Evolutionary conservation across 1,284 basidiomycete genomes (phyloP), one percentile per base, ranked within the genome.

Genomic region (Ganoderma sp.): DNA sequence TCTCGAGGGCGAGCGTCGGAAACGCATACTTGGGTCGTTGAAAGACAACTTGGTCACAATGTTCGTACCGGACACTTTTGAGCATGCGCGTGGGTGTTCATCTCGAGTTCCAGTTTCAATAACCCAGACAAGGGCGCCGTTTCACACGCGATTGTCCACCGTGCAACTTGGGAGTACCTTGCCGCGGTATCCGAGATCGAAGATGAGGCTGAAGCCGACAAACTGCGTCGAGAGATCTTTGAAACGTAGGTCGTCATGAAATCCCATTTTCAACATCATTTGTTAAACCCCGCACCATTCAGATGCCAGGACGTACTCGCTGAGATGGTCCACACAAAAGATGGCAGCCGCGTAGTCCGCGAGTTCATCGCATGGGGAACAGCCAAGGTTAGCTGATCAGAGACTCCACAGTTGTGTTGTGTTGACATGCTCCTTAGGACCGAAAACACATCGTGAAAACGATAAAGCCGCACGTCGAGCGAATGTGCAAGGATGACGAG

Each of bases 251-350:
- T 25, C 17, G 4, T 25, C 9, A 14, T 52, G 4, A 15, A 4
- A 43, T n/a, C 34, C 28, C 22, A 42, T 64, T 52, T 34, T 12
- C 34, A 10, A 4, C 12, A n/a, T 14, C 22, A 17, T 6, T 12
- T 17, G 37, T 43, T 59, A 25, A 10, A 25, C 6, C 34, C 66
- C 15, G 58, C 50, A 19, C 19, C 19, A 15, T 48, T 28, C 69
- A 93, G 91, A 62, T 92, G 91, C 75, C 89, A 94, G 74, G 95
- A 97, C 66, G 84, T 90, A 22, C 81, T 96, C 9, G 91, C 94
- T 1, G 95, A 97, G 75, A 94, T 96, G 84, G 94, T 96, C 0
- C 95, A 97, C 76, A 97, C 95, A 34, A 94, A 90, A 76, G 93
- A 97, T 76, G 95, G 95, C 15, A 93, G 93, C 65, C 88, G 93